phyloP scores from a whole-genome alignment of 306 rosid species.

The Crotalaria pallida region DNA sequence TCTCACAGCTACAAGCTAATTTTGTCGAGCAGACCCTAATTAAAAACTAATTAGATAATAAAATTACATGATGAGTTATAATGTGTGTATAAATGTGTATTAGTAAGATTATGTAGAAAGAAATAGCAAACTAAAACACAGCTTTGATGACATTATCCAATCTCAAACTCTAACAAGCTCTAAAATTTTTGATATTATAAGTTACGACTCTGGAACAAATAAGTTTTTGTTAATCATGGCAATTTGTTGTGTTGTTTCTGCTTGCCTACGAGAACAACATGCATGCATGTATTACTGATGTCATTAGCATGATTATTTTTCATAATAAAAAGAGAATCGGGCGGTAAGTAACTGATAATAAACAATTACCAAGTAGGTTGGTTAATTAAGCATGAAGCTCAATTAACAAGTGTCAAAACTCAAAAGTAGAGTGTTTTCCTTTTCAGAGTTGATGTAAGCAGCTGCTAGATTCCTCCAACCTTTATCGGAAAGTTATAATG shows the following conservation, averaged over 20 bases:
- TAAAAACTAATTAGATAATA: too few species aligned
- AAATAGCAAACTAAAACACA: neutral
- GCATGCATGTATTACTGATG: neutral
- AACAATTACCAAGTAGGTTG: neutral
- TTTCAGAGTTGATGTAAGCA: slow-evolving; percentile 7
- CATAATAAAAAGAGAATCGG: neutral
- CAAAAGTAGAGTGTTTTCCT: neutral
- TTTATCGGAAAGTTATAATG: neutral
- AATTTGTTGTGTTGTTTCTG: neutral
- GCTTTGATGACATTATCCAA: neutral
- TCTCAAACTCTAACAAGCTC: neutral
- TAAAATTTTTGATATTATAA: neutral
- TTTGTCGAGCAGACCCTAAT: too few species aligned
- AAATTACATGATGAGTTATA: too few species aligned
- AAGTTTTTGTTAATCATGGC: neutral
- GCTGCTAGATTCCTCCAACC: slow-evolving; percentile 11
- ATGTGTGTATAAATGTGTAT: neutral
- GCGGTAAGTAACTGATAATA: too few species aligned
- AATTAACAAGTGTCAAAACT: neutral
- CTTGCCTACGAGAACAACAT: neutral
- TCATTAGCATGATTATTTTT: neutral
- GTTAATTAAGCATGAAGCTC: neutral
- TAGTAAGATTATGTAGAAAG: neutral
- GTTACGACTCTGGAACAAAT: neutral
- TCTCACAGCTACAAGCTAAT: too few species aligned